Evolutionary conservation across 2,329 filamentous ascomycete genomes (phyloP).

Genomic region (Arachnopeziza araneosa): DNA sequence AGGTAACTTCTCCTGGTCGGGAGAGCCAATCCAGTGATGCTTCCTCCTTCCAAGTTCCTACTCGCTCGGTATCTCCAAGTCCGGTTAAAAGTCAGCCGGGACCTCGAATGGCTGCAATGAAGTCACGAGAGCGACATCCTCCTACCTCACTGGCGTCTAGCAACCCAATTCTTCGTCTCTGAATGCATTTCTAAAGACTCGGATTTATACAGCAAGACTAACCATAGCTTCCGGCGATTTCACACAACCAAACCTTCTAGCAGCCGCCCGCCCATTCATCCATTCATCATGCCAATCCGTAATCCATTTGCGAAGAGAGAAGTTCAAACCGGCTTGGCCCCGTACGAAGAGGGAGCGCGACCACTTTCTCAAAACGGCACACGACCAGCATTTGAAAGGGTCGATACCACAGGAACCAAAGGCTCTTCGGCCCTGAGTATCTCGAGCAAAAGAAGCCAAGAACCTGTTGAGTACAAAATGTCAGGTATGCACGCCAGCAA

Average conservation of each 20-base stretch:
- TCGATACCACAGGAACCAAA: slow-evolving; percentile 58
- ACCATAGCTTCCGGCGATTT: neutral
- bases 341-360: slow-evolving; percentile 47
- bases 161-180: neutral
- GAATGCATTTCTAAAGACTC: neutral
- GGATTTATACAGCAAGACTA: neutral
- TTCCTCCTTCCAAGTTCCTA: neutral
- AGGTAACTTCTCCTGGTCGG: neutral
- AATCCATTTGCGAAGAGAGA: slow-evolving; percentile 64
- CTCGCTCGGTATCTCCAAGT: neutral
- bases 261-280: slow-evolving; percentile 2
- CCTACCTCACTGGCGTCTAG: neutral
- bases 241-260: neutral
- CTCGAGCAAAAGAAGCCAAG: slow-evolving; percentile 52
- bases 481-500: slow-evolving; percentile 52
- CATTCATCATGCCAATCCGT: slow-evolving; percentile 57
- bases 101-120: neutral
- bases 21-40: neutral
- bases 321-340: slow-evolving; percentile 18
- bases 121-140: neutral
- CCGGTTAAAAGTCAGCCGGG: neutral
- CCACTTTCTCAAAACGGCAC: slow-evolving; percentile 37
- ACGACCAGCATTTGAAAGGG: slow-evolving; percentile 52
- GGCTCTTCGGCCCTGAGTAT: slow-evolving; percentile 58
- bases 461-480: slow-evolving; percentile 72